Evolutionary conservation across 306 rosid genomes (phyloP), one percentile per base, ranked within the genome.

Genomic region (Begonia loranthoides): DNA sequence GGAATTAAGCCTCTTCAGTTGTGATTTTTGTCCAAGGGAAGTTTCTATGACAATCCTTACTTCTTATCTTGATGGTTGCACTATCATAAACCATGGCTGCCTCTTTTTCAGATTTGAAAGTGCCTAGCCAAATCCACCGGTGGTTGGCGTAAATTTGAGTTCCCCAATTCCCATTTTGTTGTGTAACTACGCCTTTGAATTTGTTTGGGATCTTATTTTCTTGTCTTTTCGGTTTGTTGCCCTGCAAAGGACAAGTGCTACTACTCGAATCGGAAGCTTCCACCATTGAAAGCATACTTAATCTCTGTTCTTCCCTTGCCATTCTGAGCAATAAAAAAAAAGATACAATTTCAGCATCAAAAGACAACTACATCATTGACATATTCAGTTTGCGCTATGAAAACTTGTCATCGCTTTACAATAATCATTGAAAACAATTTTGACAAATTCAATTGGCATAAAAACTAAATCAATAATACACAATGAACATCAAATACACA

Each of bases 31-130:
- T 79, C 87, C 90, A 82, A 1, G 94, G 81, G 38, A 85, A 82
- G 52, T 89, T 89, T 17, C 87, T 52, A 52, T 82, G 76, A 12
- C 76, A 71, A 12, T 89, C 87, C 6, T 85, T 75, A 7, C 64
- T 79, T 13, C 90, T 67, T 8, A 89, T 86, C 63, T 83, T 89
- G 52, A 82, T 69, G 45, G 79, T 73, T 6, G 85, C 94, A 11
- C 95, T 85, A 11, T 85, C 95, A 0, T 89, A 85, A 44, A 95
- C 95, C 94, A 74, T 82, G 17, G 95, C 95, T 0, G 97, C 95
- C 9, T 66, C 94, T 58, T 41, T 65, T 44, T 80, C 81, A 0
- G 87, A 71, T 36, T 80, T 89, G 72, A 89, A 89, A 0, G 97
- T 82, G 2, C 97, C 97, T 8, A 89, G 83, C 97, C 97, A 89